Evolutionary conservation across 2,329 filamentous ascomycete species (phyloP).

Genomic region (Pestalotiopsis sp.): DNA sequence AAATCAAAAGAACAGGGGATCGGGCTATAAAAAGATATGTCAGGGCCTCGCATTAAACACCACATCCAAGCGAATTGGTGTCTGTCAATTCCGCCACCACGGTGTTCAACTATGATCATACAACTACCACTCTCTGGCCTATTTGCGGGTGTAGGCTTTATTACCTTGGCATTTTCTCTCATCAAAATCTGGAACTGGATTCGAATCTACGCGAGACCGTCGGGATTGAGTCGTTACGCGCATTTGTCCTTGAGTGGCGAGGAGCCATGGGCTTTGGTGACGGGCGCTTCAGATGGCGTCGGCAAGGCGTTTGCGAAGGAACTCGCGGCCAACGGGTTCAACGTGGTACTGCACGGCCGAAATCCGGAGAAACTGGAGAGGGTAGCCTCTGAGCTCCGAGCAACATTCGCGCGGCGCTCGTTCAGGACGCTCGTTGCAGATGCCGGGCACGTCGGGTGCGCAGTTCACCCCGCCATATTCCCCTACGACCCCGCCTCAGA

Average conservation of each 20-base stretch:
- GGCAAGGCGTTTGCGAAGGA: conserved; percentile 50
- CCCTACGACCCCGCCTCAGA: too few relatives aligned
- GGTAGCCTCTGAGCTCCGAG: neutral
- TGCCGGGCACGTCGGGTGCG: neutral
- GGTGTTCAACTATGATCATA: too few relatives aligned
- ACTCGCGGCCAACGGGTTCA: conserved; percentile 52
- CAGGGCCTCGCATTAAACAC: too few relatives aligned
- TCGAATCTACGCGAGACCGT: neutral
- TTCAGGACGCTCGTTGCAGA: neutral
- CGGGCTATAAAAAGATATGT: too few relatives aligned
- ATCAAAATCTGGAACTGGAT: neutral
- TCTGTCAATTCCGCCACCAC: too few relatives aligned
- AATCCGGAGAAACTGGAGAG: neutral
- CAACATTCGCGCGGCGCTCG: neutral
- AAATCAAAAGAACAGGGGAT: too few relatives aligned
- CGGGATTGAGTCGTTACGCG: neutral
- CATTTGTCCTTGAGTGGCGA: neutral
- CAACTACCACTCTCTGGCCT: too few relatives aligned
- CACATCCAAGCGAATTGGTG: too few relatives aligned
- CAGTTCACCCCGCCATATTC: neutral
- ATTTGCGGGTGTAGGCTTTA: too few relatives aligned
- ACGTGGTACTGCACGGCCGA: conserved; percentile 51
- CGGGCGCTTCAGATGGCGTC: conserved; percentile 55
- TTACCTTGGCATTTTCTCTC: too few relatives aligned
- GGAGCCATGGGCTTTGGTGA: conserved; percentile 45